phyloP scores from a whole-genome alignment of 345 rosid genomes.

The Schrenkiella parvula region DNA sequence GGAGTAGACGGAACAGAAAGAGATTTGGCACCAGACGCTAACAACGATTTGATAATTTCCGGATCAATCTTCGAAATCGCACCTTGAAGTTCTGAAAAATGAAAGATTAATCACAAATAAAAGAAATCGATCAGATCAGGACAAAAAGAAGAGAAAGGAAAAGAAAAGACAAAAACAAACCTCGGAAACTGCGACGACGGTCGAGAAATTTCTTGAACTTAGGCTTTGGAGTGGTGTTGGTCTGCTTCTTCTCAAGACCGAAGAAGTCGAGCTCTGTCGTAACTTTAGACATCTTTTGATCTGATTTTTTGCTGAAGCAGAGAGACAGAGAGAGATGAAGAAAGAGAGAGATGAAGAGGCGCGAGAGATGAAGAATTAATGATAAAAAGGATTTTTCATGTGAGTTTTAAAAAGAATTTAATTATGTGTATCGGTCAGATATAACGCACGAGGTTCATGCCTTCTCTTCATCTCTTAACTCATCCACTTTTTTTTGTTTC shows the following conservation, averaged over 20 bases:
- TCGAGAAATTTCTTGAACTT: constrained; percentile 44
- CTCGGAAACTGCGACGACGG: constrained; percentile 77
- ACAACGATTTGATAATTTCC: constrained; percentile 61
- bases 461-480: background rate
- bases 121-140: background rate
- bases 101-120: background rate
- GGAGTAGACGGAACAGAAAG: constrained; percentile 51
- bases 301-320: background rate
- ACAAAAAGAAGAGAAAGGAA: background rate
- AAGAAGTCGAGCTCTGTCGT: constrained; percentile 70
- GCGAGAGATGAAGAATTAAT: background rate
- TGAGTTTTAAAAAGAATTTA: background rate
- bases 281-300: constrained; percentile 45
- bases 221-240: constrained; percentile 36
- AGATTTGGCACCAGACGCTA: constrained; percentile 46
- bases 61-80: constrained; percentile 88
- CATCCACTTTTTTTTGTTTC: background rate
- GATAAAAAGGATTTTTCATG: constrained; percentile 1
- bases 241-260: constrained; percentile 45
- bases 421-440: background rate
- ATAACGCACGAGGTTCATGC: constrained; percentile 34
- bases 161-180: constrained; percentile 19
- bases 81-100: constrained; percentile 55
- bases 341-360: background rate
- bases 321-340: background rate